Percentiles rank a stretch among this genome's conserved stretches.
Conservation (phyloP, 768 basidiomycete genomes). For the Leccinum variicolor region DNA sequence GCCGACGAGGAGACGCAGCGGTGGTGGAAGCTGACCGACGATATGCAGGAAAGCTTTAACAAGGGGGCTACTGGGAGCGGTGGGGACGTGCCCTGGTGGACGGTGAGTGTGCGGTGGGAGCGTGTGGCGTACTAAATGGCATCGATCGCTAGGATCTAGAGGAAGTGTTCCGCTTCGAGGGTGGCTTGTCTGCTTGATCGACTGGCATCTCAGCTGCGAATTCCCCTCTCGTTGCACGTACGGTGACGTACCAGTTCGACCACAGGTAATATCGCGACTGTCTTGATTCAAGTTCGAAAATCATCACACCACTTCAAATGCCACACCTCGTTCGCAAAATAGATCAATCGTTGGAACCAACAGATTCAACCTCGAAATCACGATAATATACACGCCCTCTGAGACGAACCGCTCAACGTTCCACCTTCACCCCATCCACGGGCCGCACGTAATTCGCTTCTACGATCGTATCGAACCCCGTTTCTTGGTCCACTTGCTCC, state of each 20-base stretch:
- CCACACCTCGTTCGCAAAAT: not conserved
- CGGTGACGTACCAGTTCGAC: too few species aligned
- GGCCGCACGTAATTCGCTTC: conserved; percentile 47
- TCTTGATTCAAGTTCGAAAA: fast-evolving
- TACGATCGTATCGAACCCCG: conserved; percentile 49
- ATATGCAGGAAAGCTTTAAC: conserved; percentile 76
- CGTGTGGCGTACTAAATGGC: not conserved
- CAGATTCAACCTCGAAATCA: not conserved
- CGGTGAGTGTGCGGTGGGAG: conserved; percentile 33
- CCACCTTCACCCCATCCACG: conserved; percentile 45
- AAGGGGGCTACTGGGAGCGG: conserved; percentile 68
- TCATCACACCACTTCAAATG: not conserved
- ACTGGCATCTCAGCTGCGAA: not conserved
- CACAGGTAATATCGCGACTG: not conserved
- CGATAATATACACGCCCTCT: not conserved
- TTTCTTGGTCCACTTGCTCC: conserved; percentile 23
- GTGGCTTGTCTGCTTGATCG: conserved; percentile 19
- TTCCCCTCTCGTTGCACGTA: too few species aligned
- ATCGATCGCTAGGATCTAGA: conserved; percentile 42
- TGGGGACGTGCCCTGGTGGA: conserved; percentile 68
- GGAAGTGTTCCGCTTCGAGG: conserved; percentile 73
- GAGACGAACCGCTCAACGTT: conserved; percentile 21
- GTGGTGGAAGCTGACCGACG: conserved; percentile 78
- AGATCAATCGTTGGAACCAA: not conserved
- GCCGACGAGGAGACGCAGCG: conserved; percentile 65